Evolutionary conservation across 2,329 filamentous ascomycete species (phyloP), one percentile per base, ranked within the genome.

Genomic region (Penicillium sp.): DNA sequence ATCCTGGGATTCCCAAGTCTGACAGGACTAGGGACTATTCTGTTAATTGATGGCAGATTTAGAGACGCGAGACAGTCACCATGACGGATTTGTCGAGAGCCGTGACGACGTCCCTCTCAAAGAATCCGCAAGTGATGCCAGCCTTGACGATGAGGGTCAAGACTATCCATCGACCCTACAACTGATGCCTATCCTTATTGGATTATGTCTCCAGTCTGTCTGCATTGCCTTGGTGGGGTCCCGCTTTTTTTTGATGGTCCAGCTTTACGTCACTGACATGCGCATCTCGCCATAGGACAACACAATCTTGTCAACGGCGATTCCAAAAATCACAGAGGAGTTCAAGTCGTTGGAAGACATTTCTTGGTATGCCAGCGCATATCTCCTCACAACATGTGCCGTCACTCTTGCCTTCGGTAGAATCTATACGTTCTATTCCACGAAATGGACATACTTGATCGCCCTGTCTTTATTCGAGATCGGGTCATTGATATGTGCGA

Each of bases 321-420:
- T 82, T 31, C 81, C 81, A 5, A 71, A 70, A 22, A 82, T 83
- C 41, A 81, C 80, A 1, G 74, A 81, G 59, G 67, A 80, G 28
- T 83, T 83, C 63, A 69, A 81, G 39, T 78, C 78, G 12, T 65
- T 81, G 17, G 70, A 72, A 11, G 79, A 82, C 57, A 67, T 83
- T 2, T 79, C 79, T 22, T 83, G 81, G 80, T 82, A 83, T 60
- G 78, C 78, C 25, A 78, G 75, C 20, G 73, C 77, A 4, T 80
- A 80, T 63, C 69, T 81, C 5, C 64, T 82, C 22, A 79, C 79
- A 1, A 74, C 71, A 4, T 78, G 76, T 58, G 73, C 77, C 1
- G 73, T 81, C 39, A 76, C 77, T 14, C 70, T 81, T 2, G 68
- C 75, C 0, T 79, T 79, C 47, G 80, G 79, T 45, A 76, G 77